Percentiles rank a stretch among this genome's conserved stretches.
Conservation (phyloP, 306 rosid genomes). For the Hippophae gyantsensis region DNA sequence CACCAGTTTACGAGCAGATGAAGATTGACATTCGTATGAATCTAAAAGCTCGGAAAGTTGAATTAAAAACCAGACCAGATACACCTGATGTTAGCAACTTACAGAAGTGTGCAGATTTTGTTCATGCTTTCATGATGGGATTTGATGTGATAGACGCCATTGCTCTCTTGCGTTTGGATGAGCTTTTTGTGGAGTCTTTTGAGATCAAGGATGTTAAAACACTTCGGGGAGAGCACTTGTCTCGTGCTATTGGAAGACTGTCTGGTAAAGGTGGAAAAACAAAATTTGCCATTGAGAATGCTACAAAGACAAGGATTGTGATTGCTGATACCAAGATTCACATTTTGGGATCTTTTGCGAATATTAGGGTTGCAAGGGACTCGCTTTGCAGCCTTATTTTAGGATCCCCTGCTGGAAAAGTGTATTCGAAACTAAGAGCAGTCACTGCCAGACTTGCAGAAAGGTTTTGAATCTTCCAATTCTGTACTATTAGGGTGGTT, state of each 20-base stretch:
- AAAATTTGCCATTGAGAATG: conserved; percentile 78
- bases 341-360: conserved; percentile 71
- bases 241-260: conserved; percentile 80
- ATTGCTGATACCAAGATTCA: conserved; percentile 85
- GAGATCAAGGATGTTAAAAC: conserved; percentile 89
- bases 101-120: conserved; percentile 83
- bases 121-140: conserved; percentile 82
- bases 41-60: conserved; percentile 74
- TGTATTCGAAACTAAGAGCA: conserved; percentile 68
- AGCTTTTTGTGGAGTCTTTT: conserved; percentile 81
- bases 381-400: conserved; percentile 77
- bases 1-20: conserved; percentile 76
- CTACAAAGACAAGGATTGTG: conserved; percentile 74
- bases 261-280: conserved; percentile 89
- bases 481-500: too few species aligned
- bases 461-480: conserved; percentile 37
- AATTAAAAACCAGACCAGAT: conserved; percentile 61
- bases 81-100: conserved; percentile 76
- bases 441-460: conserved; percentile 75
- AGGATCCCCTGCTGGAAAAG: conserved; percentile 85
- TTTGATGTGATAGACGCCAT: conserved; percentile 79
- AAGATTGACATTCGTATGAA: conserved; percentile 80
- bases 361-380: conserved; percentile 77
- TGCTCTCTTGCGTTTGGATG: conserved; percentile 74
- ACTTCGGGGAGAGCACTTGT: conserved; percentile 71